Base-by-base conservation (phyloP, 441 rosid genomes). In the Erysimum pusillum region DNA sequence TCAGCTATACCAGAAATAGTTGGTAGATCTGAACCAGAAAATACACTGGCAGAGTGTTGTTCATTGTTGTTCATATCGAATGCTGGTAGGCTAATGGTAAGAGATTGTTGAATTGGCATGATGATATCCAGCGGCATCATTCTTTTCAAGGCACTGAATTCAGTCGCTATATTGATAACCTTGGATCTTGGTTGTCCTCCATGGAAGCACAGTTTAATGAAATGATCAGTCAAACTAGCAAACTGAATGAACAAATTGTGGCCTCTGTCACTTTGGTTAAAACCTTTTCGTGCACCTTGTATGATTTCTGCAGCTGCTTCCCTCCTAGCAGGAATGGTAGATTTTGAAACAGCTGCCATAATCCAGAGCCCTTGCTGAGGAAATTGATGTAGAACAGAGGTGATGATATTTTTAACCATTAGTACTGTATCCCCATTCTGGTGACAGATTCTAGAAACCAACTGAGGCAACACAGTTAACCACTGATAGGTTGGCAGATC, bases 371-470 rank as follows among this genome's bases (percentile, higher is more conserved):
- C 96, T 86, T 96, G 98, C 80, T 94, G 98, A 42, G 99, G 99
- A 83, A 90, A 97, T 68, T 89, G 88, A 75, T 85, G 83, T 52
- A 97, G 94, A 83, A 92, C 99, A 78, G 93, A 91, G 65, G 87
- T 89, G 79, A 97, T 88, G 63, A 97, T 87, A 75, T 77, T 88
- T 79, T 91, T 94, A 76, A 94, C 96, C 78, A 97, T 76, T 74
- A 78, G 85, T 79, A 92, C 98, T 64, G 83, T 84, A 73, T 97
- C 98, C 76, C 84, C 96, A 77, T 94, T 97, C 81, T 97, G 98
- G 82, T 97, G 99, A 84, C 98, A 94, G 80, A 97, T 93, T 83
- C 99, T 89, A 75, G 99, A 97, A 79, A 94, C 99, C 81, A 96
- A 83, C 76, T 94, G 99, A 72, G 99, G 98, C 84, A 97, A 76